These are phyloP conservation scores for Aureobasidium sp. DNA, from an alignment of 2,329 filamentous ascomycete genomes.

Conservation along the genomic window DNA sequence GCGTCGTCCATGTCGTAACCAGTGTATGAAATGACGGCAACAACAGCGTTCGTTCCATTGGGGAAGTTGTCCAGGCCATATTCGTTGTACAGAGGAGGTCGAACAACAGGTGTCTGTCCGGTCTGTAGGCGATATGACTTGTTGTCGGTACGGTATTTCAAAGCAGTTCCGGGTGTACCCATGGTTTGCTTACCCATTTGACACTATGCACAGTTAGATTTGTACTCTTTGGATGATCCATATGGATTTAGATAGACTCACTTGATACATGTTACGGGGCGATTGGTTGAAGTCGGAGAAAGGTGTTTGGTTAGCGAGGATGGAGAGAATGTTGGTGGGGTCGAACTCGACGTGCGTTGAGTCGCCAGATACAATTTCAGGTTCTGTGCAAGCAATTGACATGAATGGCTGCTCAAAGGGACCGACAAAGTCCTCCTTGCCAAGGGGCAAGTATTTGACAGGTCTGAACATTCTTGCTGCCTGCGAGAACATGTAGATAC, in stretches of 20 bases:
- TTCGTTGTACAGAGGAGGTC: constrained; percentile 85
- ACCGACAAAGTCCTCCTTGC: constrained; percentile 80
- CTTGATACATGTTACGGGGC: constrained; percentile 90
- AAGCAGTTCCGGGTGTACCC: constrained; percentile 85
- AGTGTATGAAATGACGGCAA: constrained; percentile 97
- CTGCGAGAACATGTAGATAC: constrained; percentile 86
- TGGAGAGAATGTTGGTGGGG: constrained; percentile 94
- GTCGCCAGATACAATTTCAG: constrained; percentile 78
- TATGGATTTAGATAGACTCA: too few species aligned
- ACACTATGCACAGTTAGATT: constrained; percentile 41
- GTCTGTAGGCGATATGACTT: constrained; percentile 93
- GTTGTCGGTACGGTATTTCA: constrained; percentile 88
- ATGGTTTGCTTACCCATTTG: constrained; percentile 99
- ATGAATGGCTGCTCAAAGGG: constrained; percentile 97
- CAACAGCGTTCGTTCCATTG: constrained; percentile 89
- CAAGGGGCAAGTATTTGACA: constrained; percentile 83
- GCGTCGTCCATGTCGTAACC: constrained; percentile 99
- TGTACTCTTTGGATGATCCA: not conserved
- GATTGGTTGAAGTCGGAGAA: constrained; percentile 99
- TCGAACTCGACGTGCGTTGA: constrained; percentile 91
- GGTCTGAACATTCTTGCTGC: constrained; percentile 82
- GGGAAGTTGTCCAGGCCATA: constrained; percentile 98
- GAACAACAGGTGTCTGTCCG: constrained; percentile 88
- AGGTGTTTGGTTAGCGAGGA: constrained; percentile 96
- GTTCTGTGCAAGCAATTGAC: constrained; percentile 88